These are phyloP conservation scores for Helminthosporium solani DNA, from an alignment of 2,329 filamentous ascomycete genomes.

Conservation along the genomic window DNA sequence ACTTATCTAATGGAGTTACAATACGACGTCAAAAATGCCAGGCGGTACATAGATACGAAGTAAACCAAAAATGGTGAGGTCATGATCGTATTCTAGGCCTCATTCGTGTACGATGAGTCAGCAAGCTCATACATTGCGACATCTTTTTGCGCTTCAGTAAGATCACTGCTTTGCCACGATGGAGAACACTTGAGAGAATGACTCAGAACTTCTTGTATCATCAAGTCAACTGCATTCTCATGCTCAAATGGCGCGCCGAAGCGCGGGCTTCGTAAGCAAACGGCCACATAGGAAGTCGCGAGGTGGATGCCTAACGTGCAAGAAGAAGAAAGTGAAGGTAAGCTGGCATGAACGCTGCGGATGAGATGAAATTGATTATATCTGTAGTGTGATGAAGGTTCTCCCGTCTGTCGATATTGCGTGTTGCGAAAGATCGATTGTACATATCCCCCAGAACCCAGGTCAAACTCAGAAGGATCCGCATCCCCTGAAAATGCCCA, in stretches of 20 bases:
- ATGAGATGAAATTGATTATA: background rate
- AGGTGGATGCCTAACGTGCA: constrained; percentile 34
- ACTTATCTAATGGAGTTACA: too few relatives aligned
- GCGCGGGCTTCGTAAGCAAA: constrained; percentile 33
- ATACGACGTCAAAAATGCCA: too few relatives aligned
- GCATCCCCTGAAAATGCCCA: background rate
- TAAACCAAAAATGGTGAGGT: too few relatives aligned
- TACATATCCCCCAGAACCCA: constrained; percentile 19
- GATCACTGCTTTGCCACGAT: background rate
- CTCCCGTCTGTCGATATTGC: constrained; percentile 32
- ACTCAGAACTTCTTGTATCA: background rate
- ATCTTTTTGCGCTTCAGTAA: background rate
- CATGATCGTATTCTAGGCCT: too few relatives aligned
- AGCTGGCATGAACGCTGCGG: background rate
- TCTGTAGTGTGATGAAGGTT: constrained; percentile 32
- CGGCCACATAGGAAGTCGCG: constrained; percentile 35
- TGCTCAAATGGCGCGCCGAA: constrained; percentile 27
- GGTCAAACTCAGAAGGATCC: constrained; percentile 1
- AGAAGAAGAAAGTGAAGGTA: constrained; percentile 40
- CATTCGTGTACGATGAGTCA: too few relatives aligned
- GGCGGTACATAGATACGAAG: too few relatives aligned
- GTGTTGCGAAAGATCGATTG: constrained; percentile 24
- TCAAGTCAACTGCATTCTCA: background rate
- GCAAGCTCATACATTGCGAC: background rate
- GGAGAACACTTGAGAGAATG: background rate